These are phyloP conservation scores for Glycyrrhiza uralensis DNA, from an alignment of 306 rosid species.

Conservation along the genomic window DNA sequence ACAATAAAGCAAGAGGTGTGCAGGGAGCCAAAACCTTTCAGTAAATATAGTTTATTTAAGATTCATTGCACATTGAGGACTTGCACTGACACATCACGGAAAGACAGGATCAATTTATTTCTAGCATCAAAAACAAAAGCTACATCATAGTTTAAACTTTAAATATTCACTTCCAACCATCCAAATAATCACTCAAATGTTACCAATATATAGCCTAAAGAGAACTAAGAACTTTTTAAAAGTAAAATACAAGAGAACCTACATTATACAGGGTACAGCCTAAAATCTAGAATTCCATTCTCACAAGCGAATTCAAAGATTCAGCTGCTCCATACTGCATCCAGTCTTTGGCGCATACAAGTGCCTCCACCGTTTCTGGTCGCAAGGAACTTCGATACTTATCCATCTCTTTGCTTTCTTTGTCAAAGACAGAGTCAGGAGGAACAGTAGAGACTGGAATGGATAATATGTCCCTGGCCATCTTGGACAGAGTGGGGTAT, in stretches of 20 bases:
- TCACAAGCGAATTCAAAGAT: slow-evolving; percentile 42
- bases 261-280: slow-evolving; percentile 28
- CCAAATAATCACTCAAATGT: slow-evolving; percentile 21
- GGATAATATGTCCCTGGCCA: slow-evolving; percentile 81
- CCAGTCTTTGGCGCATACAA: slow-evolving; percentile 91
- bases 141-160: slow-evolving; percentile 24
- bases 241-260: slow-evolving; percentile 11
- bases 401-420: slow-evolving; percentile 64
- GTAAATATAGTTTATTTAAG: too few species aligned
- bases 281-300: slow-evolving; percentile 52
- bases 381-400: slow-evolving; percentile 68
- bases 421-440: slow-evolving; percentile 56
- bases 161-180: slow-evolving; percentile 28
- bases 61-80: background rate
- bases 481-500: slow-evolving; percentile 90
- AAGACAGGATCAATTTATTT: background rate
- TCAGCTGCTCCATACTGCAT: slow-evolving; percentile 59
- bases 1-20: too few species aligned
- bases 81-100: background rate
- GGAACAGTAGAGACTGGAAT: slow-evolving; percentile 65
- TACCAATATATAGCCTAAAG: slow-evolving; percentile 32
- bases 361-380: slow-evolving; percentile 82
- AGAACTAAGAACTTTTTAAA: slow-evolving; percentile 16
- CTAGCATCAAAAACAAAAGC: slow-evolving; percentile 17
- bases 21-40: too few species aligned